These are phyloP conservation scores for Aegle marmelos DNA, from an alignment of 345 rosid genomes.

Conservation along the genomic window DNA sequence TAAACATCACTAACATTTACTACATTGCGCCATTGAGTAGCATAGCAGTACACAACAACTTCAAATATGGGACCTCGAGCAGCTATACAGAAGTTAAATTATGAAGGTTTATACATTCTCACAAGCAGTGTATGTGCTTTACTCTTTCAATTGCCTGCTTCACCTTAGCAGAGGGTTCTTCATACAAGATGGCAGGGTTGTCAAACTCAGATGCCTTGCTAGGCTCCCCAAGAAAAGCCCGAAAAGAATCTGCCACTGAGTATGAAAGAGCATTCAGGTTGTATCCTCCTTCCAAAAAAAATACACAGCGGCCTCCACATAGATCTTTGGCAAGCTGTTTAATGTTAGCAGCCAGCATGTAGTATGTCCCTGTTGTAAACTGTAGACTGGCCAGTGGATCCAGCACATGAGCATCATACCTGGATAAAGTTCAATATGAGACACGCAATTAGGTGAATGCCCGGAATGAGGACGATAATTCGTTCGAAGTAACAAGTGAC, in stretches of 20 bases:
- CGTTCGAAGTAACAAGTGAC: background rate
- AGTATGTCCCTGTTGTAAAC: slow-evolving; percentile 83
- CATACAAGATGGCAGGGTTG: slow-evolving; percentile 72
- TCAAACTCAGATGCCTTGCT: slow-evolving; percentile 79
- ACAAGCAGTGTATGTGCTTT: slow-evolving; percentile 71
- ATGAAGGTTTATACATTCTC: slow-evolving; percentile 3
- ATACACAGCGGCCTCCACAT: slow-evolving; percentile 83
- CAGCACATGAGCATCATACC: slow-evolving; percentile 87
- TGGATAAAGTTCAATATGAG: slow-evolving; percentile 22
- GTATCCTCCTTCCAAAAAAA: slow-evolving; percentile 95
- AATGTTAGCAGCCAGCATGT: slow-evolving; percentile 65
- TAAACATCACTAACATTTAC: no score
- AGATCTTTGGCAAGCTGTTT: slow-evolving; percentile 78
- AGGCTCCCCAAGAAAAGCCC: slow-evolving; percentile 77
- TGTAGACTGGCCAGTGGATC: slow-evolving; percentile 87
- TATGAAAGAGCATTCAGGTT: slow-evolving; percentile 82
- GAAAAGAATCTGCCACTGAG: slow-evolving; percentile 81
- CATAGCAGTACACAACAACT: no score
- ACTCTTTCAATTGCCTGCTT: slow-evolving; percentile 66
- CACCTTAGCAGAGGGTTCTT: slow-evolving; percentile 73
- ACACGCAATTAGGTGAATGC: background rate
- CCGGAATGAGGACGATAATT: background rate
- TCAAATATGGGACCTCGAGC: no score
- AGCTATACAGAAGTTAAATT: background rate
- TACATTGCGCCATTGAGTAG: no score